phyloP scores from a whole-genome alignment of 1,284 basidiomycete genomes.

The Ustilago trichophora region DNA sequence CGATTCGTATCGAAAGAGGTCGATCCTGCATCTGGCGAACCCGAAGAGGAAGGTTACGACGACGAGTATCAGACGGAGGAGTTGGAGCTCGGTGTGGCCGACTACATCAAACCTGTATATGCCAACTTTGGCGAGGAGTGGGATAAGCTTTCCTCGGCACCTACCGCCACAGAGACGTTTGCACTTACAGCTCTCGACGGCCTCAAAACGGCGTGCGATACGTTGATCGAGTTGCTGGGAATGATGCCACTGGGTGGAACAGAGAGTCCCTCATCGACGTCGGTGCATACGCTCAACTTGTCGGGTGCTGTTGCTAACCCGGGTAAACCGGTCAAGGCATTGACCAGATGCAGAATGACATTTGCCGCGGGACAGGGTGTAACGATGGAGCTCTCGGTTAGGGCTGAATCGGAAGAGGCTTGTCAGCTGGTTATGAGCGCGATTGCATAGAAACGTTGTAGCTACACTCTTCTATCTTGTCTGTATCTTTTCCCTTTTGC shows the following conservation, averaged over 20 bases:
- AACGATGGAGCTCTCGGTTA: constrained; percentile 91
- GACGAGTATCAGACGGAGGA: constrained; percentile 99
- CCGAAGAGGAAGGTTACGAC: constrained; percentile 97
- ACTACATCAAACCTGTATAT: constrained; percentile 93
- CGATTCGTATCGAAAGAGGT: constrained; percentile 98
- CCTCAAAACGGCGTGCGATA: constrained; percentile 86
- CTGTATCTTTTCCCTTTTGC: too few species aligned
- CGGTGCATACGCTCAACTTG: constrained; percentile 92
- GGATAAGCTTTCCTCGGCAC: constrained; percentile 77
- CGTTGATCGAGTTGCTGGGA: constrained; percentile 89
- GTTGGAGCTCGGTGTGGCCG: constrained; percentile 86
- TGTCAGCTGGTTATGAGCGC: constrained; percentile 88
- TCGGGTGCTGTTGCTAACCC: constrained; percentile 85
- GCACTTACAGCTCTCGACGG: constrained; percentile 90
- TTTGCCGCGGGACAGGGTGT: constrained; percentile 88
- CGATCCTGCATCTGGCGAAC: constrained; percentile 93
- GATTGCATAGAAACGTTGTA: constrained; percentile 72
- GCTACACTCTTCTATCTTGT: too few species aligned
- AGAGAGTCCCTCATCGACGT: constrained; percentile 72
- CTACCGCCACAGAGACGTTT: constrained; percentile 85
- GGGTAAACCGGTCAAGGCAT: constrained; percentile 84
- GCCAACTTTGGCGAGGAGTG: constrained; percentile 91
- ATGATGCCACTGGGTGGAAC: constrained; percentile 87
- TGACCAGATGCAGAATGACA: constrained; percentile 94
- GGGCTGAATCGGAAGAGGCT: constrained; percentile 86